Conservation (phyloP, 1,284 basidiomycete genomes). For the Moniliella sp. region DNA sequence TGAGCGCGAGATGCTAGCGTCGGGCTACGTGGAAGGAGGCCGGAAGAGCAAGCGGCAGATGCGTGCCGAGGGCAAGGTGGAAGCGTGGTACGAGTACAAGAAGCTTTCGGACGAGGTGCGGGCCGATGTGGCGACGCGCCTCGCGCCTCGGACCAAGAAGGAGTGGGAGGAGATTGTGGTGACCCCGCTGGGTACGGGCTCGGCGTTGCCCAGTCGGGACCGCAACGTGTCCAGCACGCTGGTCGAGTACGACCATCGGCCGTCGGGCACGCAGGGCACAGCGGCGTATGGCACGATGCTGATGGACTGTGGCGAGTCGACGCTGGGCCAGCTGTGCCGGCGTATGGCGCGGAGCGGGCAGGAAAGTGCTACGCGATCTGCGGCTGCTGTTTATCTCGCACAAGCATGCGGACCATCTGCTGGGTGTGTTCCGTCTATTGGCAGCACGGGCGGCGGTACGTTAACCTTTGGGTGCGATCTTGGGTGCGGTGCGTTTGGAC, state of each 20-base stretch:
- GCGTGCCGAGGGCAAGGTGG: slow-evolving; percentile 8
- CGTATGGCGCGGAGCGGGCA: slow-evolving; percentile 43
- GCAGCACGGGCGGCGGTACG: slow-evolving; percentile 50
- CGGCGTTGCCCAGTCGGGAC: slow-evolving; percentile 49
- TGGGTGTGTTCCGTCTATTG: slow-evolving; percentile 56
- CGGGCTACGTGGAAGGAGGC: neutral
- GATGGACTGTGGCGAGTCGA: slow-evolving; percentile 77
- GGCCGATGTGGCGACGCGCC: slow-evolving; percentile 1
- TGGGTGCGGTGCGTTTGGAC: slow-evolving; percentile 3
- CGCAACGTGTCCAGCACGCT: slow-evolving; percentile 28
- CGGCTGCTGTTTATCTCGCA: slow-evolving; percentile 70
- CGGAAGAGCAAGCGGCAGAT: neutral
- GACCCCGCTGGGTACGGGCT: slow-evolving; percentile 67
- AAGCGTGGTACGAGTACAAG: slow-evolving; percentile 13
- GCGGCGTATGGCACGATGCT: slow-evolving; percentile 38
- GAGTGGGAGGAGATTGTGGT: slow-evolving; percentile 41
- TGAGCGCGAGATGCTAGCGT: neutral
- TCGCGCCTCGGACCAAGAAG: neutral
- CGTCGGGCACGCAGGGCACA: neutral
- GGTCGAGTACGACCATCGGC: slow-evolving; percentile 10
- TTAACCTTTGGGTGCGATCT: slow-evolving; percentile 2
- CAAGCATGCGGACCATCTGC: slow-evolving; percentile 77
- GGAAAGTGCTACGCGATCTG: slow-evolving; percentile 42
- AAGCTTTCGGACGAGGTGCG: slow-evolving; percentile 10
- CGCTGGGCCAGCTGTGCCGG: slow-evolving; percentile 64